Percentiles rank a stretch among this genome's conserved stretches.
Conservation (phyloP, 2,329 filamentous ascomycete species). For the Exophiala aquamarina region DNA sequence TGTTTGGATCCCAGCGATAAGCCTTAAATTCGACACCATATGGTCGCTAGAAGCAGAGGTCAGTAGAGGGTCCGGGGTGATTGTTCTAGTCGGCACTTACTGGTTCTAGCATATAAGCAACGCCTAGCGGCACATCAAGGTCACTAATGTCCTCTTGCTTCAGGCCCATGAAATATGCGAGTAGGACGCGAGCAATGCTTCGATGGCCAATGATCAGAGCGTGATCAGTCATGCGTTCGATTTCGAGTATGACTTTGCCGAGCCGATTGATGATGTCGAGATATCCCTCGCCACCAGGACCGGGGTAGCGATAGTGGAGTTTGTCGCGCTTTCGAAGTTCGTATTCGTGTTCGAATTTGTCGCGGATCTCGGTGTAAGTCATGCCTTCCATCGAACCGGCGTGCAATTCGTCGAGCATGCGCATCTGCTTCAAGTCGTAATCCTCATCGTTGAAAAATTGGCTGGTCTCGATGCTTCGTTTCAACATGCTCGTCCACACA, state of each 20-base stretch:
- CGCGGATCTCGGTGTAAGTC: constrained; percentile 86
- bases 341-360: constrained; percentile 79
- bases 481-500: constrained; percentile 97
- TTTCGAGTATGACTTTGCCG: constrained; percentile 91
- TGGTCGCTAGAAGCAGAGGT: constrained; percentile 60
- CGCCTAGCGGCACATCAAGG: constrained; percentile 88
- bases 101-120: constrained; percentile 92
- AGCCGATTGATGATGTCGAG: constrained; percentile 95
- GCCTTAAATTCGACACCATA: constrained; percentile 97
- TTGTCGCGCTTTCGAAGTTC: constrained; percentile 78
- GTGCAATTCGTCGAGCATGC: constrained; percentile 96
- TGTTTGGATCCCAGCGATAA: constrained; percentile 80
- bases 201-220: constrained; percentile 90
- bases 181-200: constrained; percentile 84
- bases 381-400: constrained; percentile 90
- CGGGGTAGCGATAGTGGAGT: constrained; percentile 93
- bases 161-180: constrained; percentile 95
- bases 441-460: constrained; percentile 93
- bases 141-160: constrained; percentile 90
- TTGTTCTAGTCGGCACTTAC: constrained; percentile 33
- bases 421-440: constrained; percentile 95
- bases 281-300: constrained; percentile 93
- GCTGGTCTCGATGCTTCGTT: constrained; percentile 82
- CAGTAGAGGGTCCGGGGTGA: not conserved
- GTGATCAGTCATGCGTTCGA: constrained; percentile 96